Conservation (phyloP, 2,329 filamentous ascomycete species). For the Tolypocladium guangdongense region DNA sequence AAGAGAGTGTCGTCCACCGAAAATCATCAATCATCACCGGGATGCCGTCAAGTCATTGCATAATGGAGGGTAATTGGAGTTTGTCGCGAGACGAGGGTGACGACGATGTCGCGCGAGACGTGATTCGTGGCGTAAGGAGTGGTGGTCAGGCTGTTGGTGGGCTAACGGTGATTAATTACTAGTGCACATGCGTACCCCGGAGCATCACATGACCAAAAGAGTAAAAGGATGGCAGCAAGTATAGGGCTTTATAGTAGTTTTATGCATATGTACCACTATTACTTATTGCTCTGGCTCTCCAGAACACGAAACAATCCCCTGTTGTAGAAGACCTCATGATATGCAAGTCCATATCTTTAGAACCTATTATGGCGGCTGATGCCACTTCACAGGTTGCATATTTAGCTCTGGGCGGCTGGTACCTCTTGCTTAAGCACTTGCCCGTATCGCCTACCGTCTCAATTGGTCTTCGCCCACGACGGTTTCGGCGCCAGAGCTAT, state of each 20-base stretch:
- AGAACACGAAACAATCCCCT: too few relatives aligned
- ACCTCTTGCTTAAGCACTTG: not conserved
- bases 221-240: too few relatives aligned
- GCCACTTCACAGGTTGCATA: too few relatives aligned
- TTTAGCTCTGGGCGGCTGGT: not conserved
- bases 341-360: too few relatives aligned
- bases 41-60: slow-evolving; percentile 11
- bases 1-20: slow-evolving; percentile 9
- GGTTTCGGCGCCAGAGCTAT: not conserved
- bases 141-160: not conserved
- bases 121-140: not conserved
- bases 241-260: too few relatives aligned
- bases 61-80: not conserved
- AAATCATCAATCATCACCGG: slow-evolving; percentile 14
- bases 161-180: too few relatives aligned
- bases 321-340: too few relatives aligned
- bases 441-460: slow-evolving; percentile 2
- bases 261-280: too few relatives aligned
- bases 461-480: slow-evolving; percentile 2
- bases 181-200: too few relatives aligned
- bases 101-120: not conserved
- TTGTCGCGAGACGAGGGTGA: not conserved
- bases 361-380: too few relatives aligned
- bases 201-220: too few relatives aligned
- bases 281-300: too few relatives aligned